phyloP scores from a whole-genome alignment of 2,329 filamentous ascomycete species.

The Calonectria ilicicola region DNA sequence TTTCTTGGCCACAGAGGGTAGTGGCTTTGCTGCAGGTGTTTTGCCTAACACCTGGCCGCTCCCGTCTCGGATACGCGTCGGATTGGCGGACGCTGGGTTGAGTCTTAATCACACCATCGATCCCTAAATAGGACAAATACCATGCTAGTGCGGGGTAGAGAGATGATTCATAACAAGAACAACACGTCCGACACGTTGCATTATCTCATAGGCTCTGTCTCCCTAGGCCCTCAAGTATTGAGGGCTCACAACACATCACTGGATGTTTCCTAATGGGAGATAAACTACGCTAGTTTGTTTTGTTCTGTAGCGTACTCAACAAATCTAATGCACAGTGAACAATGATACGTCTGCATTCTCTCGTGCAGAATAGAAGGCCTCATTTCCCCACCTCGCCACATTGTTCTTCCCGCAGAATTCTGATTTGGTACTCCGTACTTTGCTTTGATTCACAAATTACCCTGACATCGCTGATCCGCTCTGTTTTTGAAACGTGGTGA shows the following conservation, averaged over 20 bases:
- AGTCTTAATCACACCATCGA: no score
- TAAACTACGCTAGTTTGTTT: neutral
- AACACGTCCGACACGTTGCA: neutral
- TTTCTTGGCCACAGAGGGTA: no score
- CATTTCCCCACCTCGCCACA: neutral
- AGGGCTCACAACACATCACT: neutral
- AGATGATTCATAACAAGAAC: neutral
- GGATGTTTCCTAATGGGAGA: neutral
- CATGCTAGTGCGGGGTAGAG: neutral
- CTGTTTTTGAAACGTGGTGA: no score
- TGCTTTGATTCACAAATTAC: neutral
- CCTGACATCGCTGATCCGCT: neutral
- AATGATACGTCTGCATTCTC: neutral
- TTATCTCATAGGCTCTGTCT: neutral
- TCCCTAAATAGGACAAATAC: no score
- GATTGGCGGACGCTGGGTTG: no score
- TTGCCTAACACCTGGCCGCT: no score
- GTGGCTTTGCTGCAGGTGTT: no score
- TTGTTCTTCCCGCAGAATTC: neutral
- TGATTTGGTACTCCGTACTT: no score
- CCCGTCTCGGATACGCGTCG: no score
- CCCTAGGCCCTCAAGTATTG: neutral
- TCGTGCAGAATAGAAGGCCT: neutral
- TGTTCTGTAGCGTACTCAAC: neutral
- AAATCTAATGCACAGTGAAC: neutral